Base-by-base conservation (phyloP, 768 basidiomycete species). In the Floccularia luteovirens region DNA sequence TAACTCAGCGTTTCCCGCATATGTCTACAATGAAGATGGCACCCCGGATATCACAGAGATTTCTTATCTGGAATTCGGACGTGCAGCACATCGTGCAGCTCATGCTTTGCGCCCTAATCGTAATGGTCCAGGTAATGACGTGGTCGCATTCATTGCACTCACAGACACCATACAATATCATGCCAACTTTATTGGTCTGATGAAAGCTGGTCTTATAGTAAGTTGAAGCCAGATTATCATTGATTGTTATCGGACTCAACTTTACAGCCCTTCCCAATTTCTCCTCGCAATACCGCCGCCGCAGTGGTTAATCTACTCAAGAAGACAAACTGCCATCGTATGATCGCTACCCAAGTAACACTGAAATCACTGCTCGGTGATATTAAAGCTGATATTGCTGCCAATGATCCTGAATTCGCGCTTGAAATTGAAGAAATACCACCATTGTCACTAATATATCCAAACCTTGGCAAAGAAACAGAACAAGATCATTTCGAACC, bases 401-500 rank as follows among this genome's bases (percentile, higher is more conserved):
- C 31, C n/a, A 27, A 35, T 7, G 46, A 51, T 17, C 48, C 60
- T 4, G 43, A 36, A 0, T 57, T 50, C 10, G 35, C 31, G 2
- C 38, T 69, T 2, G 23, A 27, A 4, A 33, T 67, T 13, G 56
- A 64, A 24, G 64, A 67, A 40, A 45, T 60, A 19, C 63, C 63
- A 6, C 41, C 46, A 2, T 36, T 70, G 3, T 14, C 24, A 0
- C 35, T 54, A n/a, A 46, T 69, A 0, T 75, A 63, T 37, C 71
- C 72, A 1, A 57, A 61, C 19, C 56, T 71, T 4, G 69, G 63
- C 0, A 11, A 38, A 10, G 67, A 70, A 41, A 55, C 43, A 1
- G 13, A 36, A 5, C 42, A 54, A 10, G 54, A 65, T 27, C 41
- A 52, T 4, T 64, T 64, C 38, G 32, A 45, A 7, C 48, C 54